Evolutionary conservation across 139 green algal species (phyloP), one percentile per base, ranked within the genome.

Genomic region (Chlorella sorokiniana): DNA sequence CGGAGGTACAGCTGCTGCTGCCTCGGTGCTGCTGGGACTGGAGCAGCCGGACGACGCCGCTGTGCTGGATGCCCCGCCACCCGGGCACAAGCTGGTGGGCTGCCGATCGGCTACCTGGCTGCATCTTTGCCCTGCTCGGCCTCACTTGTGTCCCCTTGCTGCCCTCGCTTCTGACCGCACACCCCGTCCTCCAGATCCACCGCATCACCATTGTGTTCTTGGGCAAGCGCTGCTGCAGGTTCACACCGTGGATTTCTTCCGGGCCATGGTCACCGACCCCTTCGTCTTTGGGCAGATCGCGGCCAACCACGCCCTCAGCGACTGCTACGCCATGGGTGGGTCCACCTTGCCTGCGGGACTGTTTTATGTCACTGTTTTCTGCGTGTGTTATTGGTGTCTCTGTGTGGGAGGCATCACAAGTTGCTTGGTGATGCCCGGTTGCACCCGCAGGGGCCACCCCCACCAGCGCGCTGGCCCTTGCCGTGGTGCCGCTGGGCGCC

Each of bases 221-320:
- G n/a, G n/a, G n/a, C n/a, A n/a, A n/a, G n/a, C n/a, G n/a, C n/a
- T n/a, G n/a, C 20, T 69, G 44, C 35, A 72, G 63, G 77, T 98
- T 37, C 94, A 97, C 22, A 97, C 92, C 4, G 89, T 98, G 33
- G 95, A 98, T 83, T 97, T 97, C 37, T 97, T 98, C 83, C 85
- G 87, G 9, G 69, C 86, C 33, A 91, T 97, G 68, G 84, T 95
- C 27, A 73, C 85, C 38, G 95, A 98, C 78, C 89, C 91, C 1
- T 97, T 90, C 69, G 51, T 94, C 20, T 97, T 98, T 85, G 95
- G 95, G 8, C 78, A 79, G 76, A 93, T 97, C 22, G 91, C 94
- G 11, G 94, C 92, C 29, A 90, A 90, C 44, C 93, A 97, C 76
- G 94, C 94, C 16, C 88, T 98, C 65, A 87, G 81, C 42, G 93